Base-by-base conservation (phyloP, 257 asterid genomes). In the Solanum ossicruentum region DNA sequence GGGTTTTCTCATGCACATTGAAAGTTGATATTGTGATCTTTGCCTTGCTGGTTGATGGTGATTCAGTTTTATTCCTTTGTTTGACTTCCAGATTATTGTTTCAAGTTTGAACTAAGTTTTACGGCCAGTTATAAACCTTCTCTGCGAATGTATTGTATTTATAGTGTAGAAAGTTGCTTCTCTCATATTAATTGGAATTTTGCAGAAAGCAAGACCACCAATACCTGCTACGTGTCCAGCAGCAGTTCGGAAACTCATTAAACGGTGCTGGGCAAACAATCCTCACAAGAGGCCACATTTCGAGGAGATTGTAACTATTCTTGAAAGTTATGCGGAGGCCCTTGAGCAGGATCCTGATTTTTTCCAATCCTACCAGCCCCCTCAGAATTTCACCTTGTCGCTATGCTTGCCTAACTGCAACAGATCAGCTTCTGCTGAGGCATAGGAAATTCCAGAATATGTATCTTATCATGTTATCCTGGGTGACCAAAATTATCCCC, bases 181-280 rank as follows among this genome's bases (percentile, higher is more conserved):
- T 51, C 61, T 77, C 36, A 52, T 77, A 49, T 23, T 77, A 17
- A 3, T 26, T 54, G 82, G 82, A 77, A 43, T 13, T 43, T 57
- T 58, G 83, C 93, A 96, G 99, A 93, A 94, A 83, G 96, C 95
- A 65, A 93, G 99, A 87, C 99, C 99, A 11, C 97, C 97, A 17
- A 85, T 96, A 87, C 99, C 98, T 13, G 81, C 97, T 13, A 84
- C 92, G 0, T 96, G 99, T 84, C 99, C 99, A 15, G 11, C 77
- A 43, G 94, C 97, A 41, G 86, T 96, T 70, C 89, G 90, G 45
- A 89, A 63, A 18, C 96, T 96, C 84, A 93, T 96, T 45, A 91
- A 88, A 20, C 94, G 92, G 36, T 94, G 99, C 89, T 96, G 99
- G 99, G 94, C 98, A 13, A 81, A 93, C 87, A 93, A 91, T 89